Evolutionary conservation across 352 stramenopile species (phyloP), one percentile per base, ranked within the genome.

Genomic region (Pythium brachiatum): DNA sequence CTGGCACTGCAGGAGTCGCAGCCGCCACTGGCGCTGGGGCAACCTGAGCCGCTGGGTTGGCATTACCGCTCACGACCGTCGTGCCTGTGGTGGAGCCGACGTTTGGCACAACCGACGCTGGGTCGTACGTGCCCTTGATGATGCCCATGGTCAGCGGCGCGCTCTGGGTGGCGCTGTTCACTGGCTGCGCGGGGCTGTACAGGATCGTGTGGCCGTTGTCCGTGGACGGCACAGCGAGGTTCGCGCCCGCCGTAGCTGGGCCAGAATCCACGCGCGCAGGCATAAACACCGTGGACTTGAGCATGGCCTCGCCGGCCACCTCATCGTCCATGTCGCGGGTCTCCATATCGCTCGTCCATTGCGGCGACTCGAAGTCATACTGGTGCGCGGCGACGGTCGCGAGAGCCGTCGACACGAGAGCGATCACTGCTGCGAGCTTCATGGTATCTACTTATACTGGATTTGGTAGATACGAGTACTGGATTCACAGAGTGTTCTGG

Each of bases 211-310:
- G 62, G 29, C 62, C 56, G 43, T 63, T 60, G 32, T n/a, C 13
- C n/a, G 47, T 68, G 11, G 55, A 63, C 3, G 62, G 62, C 18
- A 63, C 54, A 4, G 53, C 54, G 32, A 62, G 53, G 53, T 26
- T 60, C 2, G 53, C 32, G 18, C 54, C 61, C 0, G 23, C 47
- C 5, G 38, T 64, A 29, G 38, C 62, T 16, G 61, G 46, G 0
- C 56, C 50, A 11, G 53, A 39, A 39, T 64, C 56, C 39, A 69
- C 62, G 8, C 55, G 55, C 12, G 62, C 62, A 11, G 62, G 62
- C 54, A 54, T 59, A 25, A 69, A 69, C 36, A 54, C 62, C 15
- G 62, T 55, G 29, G 62, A 69, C 62, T 46, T 69, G 48, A 69
- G 54, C 51, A 69, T 16, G 7, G 38, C 26, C 48, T 64, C 62